A percentile compares a stretch with the other conserved stretches of the same genome.
Conservation (phyloP, 2,329 filamentous ascomycete genomes). For the Cryphonectria carpinicola region DNA sequence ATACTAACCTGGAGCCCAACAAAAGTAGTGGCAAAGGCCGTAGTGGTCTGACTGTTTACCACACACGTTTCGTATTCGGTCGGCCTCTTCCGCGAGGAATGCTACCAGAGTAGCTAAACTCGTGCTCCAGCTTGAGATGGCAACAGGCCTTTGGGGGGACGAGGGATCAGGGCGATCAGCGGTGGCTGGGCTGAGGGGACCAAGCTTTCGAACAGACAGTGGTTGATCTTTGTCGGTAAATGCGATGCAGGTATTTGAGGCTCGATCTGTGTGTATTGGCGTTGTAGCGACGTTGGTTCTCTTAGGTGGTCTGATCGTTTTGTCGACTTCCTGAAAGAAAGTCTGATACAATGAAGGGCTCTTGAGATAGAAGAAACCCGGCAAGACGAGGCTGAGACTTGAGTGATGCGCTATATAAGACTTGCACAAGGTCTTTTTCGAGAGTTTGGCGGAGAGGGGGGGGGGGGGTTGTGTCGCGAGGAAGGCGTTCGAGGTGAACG, state of each 20-base stretch:
- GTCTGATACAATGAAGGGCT: neutral
- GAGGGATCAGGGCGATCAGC: neutral
- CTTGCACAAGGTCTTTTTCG: neutral
- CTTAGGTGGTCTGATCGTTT: neutral
- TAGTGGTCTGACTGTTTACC: neutral
- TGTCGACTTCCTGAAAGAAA: neutral
- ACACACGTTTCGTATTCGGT: neutral
- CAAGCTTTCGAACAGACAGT: neutral
- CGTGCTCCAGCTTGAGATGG: neutral
- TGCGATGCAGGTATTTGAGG: neutral
- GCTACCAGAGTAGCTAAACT: neutral
- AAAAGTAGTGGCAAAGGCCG: neutral
- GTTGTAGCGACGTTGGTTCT: neutral
- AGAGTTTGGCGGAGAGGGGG: neutral
- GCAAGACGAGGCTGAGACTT: neutral
- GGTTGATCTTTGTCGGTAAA: neutral
- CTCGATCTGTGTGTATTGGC: neutral
- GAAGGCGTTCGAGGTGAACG: neutral
- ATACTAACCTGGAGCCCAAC: neutral
- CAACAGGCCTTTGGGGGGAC: neutral
- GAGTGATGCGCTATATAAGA: neutral
- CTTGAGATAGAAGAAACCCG: neutral
- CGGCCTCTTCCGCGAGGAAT: neutral
- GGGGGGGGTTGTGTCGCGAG: neutral
- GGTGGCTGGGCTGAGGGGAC: neutral